Percentiles rank a stretch among this genome's conserved stretches.
These are phyloP conservation scores for Melocanna baccifera DNA, from an alignment of 176 grass and related monocot genomes.

Conservation along the genomic window DNA sequence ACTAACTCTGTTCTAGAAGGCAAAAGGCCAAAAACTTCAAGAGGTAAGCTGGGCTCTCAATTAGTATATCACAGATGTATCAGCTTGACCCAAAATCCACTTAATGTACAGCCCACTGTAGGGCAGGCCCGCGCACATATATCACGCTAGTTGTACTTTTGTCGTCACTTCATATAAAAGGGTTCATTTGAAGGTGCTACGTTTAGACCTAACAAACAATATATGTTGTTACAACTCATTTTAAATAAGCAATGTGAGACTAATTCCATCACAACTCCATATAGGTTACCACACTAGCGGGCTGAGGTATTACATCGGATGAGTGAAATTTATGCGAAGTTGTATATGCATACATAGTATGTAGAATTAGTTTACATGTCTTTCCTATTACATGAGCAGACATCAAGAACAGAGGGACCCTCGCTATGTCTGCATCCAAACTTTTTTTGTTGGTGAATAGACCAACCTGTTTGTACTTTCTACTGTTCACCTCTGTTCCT, in stretches of 20 bases:
- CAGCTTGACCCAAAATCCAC: no score
- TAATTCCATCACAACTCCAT: no score
- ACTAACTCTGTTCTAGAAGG: constrained; percentile 23
- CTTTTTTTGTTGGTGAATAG: not conserved
- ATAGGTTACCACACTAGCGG: no score
- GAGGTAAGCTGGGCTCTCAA: not conserved
- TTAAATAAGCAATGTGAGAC: no score
- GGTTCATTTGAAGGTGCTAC: no score
- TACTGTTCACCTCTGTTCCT: not conserved
- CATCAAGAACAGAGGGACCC: not conserved
- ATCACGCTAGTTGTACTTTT: fast-evolving
- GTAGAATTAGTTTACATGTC: not conserved
- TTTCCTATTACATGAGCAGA: not conserved
- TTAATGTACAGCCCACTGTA: no score
- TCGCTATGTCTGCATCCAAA: not conserved
- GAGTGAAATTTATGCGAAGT: not conserved
- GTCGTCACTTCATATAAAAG: no score
- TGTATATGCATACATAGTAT: constrained; percentile 16
- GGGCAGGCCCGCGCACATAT: no score
- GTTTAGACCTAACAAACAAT: no score
- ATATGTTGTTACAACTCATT: no score
- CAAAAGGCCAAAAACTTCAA: not conserved
- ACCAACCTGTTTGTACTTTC: not conserved
- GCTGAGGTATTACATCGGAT: not conserved
- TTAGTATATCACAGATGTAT: not conserved